These are phyloP conservation scores for Podila epigama DNA, from an alignment of 192 early-diverging fungal genomes.

Conservation along the genomic window DNA sequence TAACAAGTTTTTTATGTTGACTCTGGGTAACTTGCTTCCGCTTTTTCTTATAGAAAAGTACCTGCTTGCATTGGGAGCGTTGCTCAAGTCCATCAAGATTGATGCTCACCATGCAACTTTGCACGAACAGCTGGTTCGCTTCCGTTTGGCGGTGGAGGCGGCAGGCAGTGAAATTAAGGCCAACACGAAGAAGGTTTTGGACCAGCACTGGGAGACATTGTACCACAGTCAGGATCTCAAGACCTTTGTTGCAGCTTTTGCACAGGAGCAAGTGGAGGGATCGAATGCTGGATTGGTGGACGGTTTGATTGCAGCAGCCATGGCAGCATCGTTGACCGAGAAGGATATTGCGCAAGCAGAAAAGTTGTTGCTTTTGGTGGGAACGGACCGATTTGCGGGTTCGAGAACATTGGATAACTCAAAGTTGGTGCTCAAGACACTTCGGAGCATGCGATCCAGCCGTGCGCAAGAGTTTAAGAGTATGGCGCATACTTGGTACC, in stretches of 20 bases:
- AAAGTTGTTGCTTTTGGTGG: constrained; percentile 24
- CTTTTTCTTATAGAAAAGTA: constrained; percentile 59
- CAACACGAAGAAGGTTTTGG: constrained; percentile 30
- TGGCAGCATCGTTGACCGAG: constrained; percentile 24
- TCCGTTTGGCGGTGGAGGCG: constrained; percentile 52
- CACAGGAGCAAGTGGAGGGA: constrained; percentile 7
- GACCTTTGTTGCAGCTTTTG: constrained; percentile 9
- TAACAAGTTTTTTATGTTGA: neutral
- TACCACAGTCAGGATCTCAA: constrained; percentile 16
- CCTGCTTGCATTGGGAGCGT: constrained; percentile 67
- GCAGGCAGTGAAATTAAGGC: constrained; percentile 17
- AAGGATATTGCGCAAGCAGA: constrained; percentile 16
- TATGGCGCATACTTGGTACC: constrained; percentile 27
- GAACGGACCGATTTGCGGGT: neutral
- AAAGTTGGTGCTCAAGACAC: constrained; percentile 25
- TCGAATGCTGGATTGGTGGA: constrained; percentile 8
- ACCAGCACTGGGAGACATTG: constrained; percentile 34
- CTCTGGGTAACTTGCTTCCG: neutral
- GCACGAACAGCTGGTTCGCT: constrained; percentile 56
- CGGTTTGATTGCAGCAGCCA: constrained; percentile 31
- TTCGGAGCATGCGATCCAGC: constrained; percentile 27
- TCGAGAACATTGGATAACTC: constrained; percentile 26
- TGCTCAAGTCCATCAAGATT: constrained; percentile 59
- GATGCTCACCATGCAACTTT: constrained; percentile 52
- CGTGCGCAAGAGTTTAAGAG: constrained; percentile 25